Conservation (phyloP, 1,284 basidiomycete species). For the Phellopilus nigrolimitatus region DNA sequence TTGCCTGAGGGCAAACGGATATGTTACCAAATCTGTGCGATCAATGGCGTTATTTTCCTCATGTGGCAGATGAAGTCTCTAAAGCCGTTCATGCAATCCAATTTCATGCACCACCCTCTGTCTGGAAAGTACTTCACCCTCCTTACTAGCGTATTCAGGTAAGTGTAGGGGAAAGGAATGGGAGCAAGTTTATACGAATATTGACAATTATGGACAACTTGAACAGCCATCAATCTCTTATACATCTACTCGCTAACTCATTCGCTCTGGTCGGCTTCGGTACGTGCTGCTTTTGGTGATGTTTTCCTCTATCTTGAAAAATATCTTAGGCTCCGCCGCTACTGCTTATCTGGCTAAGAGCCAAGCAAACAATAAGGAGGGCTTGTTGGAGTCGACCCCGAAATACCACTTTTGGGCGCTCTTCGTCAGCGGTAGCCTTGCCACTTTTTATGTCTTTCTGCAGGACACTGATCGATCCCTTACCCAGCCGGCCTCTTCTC, state of each 20-base stretch:
- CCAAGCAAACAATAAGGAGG: slow-evolving; percentile 38
- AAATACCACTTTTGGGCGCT: slow-evolving; percentile 77
- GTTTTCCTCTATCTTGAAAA: slow-evolving; percentile 2
- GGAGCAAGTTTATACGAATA: not conserved
- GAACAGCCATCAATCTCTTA: slow-evolving; percentile 52
- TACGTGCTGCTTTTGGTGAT: slow-evolving; percentile 29
- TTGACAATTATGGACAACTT: not conserved
- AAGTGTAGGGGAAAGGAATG: no score
- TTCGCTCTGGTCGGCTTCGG: slow-evolving; percentile 72
- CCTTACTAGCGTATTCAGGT: slow-evolving; percentile 72
- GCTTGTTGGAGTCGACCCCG: slow-evolving; percentile 56
- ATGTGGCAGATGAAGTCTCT: slow-evolving; percentile 67
- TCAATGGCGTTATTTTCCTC: slow-evolving; percentile 68
- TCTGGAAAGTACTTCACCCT: slow-evolving; percentile 64
- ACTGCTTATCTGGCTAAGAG: slow-evolving; percentile 45
- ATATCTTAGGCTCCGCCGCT: slow-evolving; percentile 48
- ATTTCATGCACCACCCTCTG: slow-evolving; percentile 63
- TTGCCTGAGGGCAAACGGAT: slow-evolving; percentile 64
- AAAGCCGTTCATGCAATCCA: slow-evolving; percentile 48
- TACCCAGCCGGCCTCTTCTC: slow-evolving; percentile 64
- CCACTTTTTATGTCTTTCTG: slow-evolving; percentile 22
- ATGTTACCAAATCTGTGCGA: slow-evolving; percentile 61
- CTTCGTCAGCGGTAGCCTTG: slow-evolving; percentile 58
- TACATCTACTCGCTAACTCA: slow-evolving; percentile 63
- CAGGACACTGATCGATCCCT: not conserved